Percentiles rank a stretch among this genome's conserved stretches.
Conservation (phyloP, 352 stramenopile species). For the Pythium rishiriense region DNA sequence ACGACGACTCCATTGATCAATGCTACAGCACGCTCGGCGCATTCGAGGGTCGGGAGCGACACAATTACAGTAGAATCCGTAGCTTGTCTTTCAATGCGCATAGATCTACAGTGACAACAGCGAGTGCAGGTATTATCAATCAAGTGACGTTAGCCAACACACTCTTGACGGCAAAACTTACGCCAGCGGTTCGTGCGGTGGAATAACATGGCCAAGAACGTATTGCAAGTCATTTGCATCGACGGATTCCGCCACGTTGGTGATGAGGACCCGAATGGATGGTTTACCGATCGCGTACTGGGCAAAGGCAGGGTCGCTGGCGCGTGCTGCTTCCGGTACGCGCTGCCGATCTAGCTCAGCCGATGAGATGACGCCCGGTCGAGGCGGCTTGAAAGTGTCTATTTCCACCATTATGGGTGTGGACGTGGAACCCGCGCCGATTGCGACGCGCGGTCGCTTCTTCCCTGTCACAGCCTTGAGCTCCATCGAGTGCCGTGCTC, state of each 20-base stretch:
- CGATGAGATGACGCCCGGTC: constrained; percentile 61
- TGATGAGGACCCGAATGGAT: constrained; percentile 35
- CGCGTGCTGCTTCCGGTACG: constrained; percentile 33
- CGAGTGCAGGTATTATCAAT: background rate
- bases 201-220: constrained; percentile 60
- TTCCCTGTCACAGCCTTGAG: background rate
- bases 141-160: background rate
- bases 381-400: constrained; percentile 4
- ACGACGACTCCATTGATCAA: constrained; percentile 54
- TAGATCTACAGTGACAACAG: constrained; percentile 1
- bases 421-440: background rate
- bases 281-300: constrained; percentile 37
- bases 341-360: constrained; percentile 51
- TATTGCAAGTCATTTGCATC: constrained; percentile 58
- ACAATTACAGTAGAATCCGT: constrained; percentile 16
- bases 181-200: constrained; percentile 35
- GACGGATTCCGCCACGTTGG: constrained; percentile 43
- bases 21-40: constrained; percentile 43
- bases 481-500: background rate
- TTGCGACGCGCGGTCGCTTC: background rate
- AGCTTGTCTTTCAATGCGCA: constrained; percentile 18
- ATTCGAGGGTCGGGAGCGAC: constrained; percentile 29
- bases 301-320: constrained; percentile 36
- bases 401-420: background rate
- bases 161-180: constrained; percentile 19